Conservation (phyloP, 768 basidiomycete genomes). For the Chiua virens region DNA sequence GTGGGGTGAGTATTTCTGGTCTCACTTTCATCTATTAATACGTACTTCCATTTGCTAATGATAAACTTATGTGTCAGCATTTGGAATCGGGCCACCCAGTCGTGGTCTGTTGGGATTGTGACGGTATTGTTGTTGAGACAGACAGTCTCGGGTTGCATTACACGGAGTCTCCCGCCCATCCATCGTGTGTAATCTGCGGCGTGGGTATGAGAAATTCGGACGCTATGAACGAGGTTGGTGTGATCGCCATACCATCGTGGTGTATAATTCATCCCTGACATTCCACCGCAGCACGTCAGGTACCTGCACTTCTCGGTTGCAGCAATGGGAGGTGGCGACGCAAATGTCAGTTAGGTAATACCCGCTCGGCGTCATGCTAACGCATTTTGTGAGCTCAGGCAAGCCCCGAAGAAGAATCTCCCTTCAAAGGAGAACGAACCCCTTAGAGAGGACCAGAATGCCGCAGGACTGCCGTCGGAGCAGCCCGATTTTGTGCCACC, state of each 20-base stretch:
- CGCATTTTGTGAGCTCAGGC: slow-evolving; percentile 1
- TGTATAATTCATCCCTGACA: slow-evolving; percentile 10
- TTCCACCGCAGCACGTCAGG: slow-evolving; percentile 18
- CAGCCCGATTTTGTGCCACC: background rate
- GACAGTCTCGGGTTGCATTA: slow-evolving; percentile 22
- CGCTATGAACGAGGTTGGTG: slow-evolving; percentile 25
- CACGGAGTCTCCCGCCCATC: slow-evolving; percentile 20
- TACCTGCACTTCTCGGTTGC: slow-evolving; percentile 6
- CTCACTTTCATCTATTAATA: background rate
- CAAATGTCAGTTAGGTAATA: slow-evolving; percentile 1
- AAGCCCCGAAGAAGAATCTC: background rate
- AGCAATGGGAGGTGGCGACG: slow-evolving; percentile 2
- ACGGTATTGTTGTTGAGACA: slow-evolving; percentile 23
- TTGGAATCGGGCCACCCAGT: slow-evolving; percentile 20
- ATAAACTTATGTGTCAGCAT: slow-evolving; percentile 15
- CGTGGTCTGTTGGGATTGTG: slow-evolving; percentile 33
- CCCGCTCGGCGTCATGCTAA: slow-evolving; percentile 3
- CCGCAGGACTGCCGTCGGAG: background rate
- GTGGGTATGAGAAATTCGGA: slow-evolving; percentile 10
- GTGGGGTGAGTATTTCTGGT: slow-evolving; percentile 13
- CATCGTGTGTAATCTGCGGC: slow-evolving; percentile 20
- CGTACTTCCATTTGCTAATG: background rate
- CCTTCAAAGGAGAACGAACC: background rate
- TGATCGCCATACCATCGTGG: background rate
- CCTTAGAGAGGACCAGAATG: background rate